Evolutionary conservation across 805 yeast species (phyloP).

Genomic region (Saccharomycopsis sp.): DNA sequence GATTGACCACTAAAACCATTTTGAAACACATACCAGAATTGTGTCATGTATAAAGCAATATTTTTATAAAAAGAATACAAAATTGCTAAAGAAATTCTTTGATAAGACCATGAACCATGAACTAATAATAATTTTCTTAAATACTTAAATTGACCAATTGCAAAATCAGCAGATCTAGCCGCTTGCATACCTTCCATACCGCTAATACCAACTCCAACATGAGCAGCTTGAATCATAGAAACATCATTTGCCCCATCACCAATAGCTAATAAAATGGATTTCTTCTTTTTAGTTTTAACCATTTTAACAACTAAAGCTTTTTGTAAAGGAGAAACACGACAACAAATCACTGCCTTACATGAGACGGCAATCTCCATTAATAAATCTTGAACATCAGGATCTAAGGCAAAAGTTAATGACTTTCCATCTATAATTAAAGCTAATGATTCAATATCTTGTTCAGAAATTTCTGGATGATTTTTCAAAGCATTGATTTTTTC

Average conservation of each 20-base stretch:
- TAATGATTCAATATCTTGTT: slow-evolving; percentile 62
- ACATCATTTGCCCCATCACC: slow-evolving; percentile 99
- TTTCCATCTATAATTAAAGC: slow-evolving; percentile 94
- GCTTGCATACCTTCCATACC: slow-evolving; percentile 99
- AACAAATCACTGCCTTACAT: slow-evolving; percentile 94
- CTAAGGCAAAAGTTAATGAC: slow-evolving; percentile 79
- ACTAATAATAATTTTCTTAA: slow-evolving; percentile 75
- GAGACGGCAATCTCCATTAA: slow-evolving; percentile 70
- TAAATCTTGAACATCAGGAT: slow-evolving; percentile 65
- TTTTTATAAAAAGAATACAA: slow-evolving; percentile 93
- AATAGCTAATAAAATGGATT: slow-evolving; percentile 71
- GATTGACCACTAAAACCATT: slow-evolving; percentile 95
- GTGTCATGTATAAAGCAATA: slow-evolving; percentile 92
- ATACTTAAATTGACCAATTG: slow-evolving; percentile 91
- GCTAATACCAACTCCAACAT: slow-evolving; percentile 97
- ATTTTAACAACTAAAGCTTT: slow-evolving; percentile 92
- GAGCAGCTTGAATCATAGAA: slow-evolving; percentile 98
- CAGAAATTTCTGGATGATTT: slow-evolving; percentile 50
- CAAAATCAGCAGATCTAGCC: slow-evolving; percentile 94
- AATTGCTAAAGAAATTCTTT: slow-evolving; percentile 85
- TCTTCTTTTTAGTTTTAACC: slow-evolving; percentile 71
- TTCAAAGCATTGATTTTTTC: slow-evolving; percentile 68
- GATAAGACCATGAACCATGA: slow-evolving; percentile 98
- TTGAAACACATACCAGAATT: slow-evolving; percentile 92
- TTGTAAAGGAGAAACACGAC: slow-evolving; percentile 96